Evolutionary conservation across 495 filamentous ascomycete genomes (phyloP).

Genomic region (Penicillium flavigenum): DNA sequence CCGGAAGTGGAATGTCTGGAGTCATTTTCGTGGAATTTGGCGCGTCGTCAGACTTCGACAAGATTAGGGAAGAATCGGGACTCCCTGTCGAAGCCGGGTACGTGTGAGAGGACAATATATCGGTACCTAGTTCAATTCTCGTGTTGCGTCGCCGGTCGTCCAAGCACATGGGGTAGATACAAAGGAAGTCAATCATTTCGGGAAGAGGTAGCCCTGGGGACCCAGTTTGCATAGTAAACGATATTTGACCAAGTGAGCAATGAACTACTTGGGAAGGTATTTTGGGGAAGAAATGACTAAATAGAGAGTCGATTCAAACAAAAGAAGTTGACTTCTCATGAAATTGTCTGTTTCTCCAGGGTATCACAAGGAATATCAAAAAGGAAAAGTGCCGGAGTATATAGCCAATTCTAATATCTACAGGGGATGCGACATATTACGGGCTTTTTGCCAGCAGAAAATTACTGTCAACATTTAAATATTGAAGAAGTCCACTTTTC

Average conservation of each 20-base stretch:
- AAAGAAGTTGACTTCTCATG: background rate
- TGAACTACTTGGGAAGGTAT: background rate
- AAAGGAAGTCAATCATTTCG: slow-evolving; percentile 3
- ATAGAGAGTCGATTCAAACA: background rate
- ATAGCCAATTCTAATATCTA: slow-evolving; percentile 3
- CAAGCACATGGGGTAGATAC: slow-evolving; percentile 14
- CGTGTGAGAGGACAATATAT: slow-evolving; percentile 10
- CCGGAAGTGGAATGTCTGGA: background rate
- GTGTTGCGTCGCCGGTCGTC: slow-evolving; percentile 4
- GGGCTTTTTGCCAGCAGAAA: background rate
- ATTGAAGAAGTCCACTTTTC: background rate
- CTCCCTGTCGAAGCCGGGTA: background rate
- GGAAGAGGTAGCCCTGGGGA: background rate
- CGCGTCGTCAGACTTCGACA: background rate
- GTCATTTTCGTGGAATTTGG: background rate
- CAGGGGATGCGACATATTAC: background rate
- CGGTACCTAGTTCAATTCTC: slow-evolving; percentile 7
- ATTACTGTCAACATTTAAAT: no score
- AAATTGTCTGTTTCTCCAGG: background rate
- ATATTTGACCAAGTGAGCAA: background rate
- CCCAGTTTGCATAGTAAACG: background rate
- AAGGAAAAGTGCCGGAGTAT: background rate
- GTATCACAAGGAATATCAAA: background rate
- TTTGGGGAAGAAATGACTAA: background rate
- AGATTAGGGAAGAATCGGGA: background rate